Evolutionary conservation across 1,284 basidiomycete genomes (phyloP), one percentile per base, ranked within the genome.

Genomic region (Boletellus sp.): DNA sequence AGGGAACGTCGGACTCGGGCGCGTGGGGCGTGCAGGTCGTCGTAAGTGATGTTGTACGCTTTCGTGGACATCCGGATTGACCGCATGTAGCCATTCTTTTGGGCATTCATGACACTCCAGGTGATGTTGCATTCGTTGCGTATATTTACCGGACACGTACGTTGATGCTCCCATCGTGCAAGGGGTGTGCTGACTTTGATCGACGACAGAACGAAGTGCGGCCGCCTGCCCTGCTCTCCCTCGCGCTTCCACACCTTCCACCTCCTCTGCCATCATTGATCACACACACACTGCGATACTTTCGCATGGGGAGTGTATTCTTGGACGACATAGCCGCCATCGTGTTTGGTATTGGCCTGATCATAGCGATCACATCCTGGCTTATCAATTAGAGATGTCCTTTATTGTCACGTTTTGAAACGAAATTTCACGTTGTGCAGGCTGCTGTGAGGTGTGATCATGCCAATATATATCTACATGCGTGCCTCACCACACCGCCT

Each of bases 61-160:
- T 6, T 35, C 18, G 41, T n/a, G 32, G 10, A 24, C 42, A 38
- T 43, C 8, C 45, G 10, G 61, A 30, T 15, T 13, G 44, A 35
- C 10, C 4, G 30, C 48, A 36, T 1, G 11, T 56, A 90, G 87
- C 82, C 85, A 1, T 89, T 91, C 72, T 87, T 90, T 66, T 88
- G 84, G 82, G 83, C 80, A 16, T 89, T 91, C 57, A 79, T 80
- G 37, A 85, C 87, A 1, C 63, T 90, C 5, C 79, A 89, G 57
- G 73, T 89, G 18, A 74, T 76, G 13, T 61, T 91, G 44, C 86
- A 89, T 58, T 87, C 87, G 15, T 63, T 83, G 58, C 80, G 83
- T 50, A 81, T 90, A 68, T 82, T 86, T 61, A 78, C 76, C 16
- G 80, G 81, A 56, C 77, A 84, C 51, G 87, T 89, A 60, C 61